Evolutionary conservation across 2,329 filamentous ascomycete species (phyloP), one percentile per base, ranked within the genome.

Genomic region (Parascedosporium putredinis): DNA sequence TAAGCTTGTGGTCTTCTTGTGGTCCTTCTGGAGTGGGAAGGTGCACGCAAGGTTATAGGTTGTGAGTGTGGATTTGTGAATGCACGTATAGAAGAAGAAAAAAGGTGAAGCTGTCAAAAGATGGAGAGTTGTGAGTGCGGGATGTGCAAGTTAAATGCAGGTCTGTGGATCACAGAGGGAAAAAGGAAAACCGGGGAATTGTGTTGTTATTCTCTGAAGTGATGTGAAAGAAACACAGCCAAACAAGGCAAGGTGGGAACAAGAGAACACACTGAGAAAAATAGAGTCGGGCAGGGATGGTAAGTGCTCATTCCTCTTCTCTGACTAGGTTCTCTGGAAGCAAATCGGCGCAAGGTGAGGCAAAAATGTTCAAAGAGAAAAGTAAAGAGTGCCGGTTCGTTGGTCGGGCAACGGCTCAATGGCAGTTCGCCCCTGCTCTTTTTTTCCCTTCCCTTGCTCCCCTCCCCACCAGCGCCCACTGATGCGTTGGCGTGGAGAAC

Each of bases 381-480:
- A 34, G 38, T 34, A 24, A 45, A 45, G 38, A n/a, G 16, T 24
- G 44, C 31, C 10, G 24, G 24, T 18, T 36, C 27, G 27, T 47
- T 34, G 45, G 45, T 27, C 14, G 27, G 33, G 45, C 45, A 47
- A 47, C 44, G 25, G 23, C n/a, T n/a, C n/a, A n/a, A n/a, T n/a
- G n/a, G n/a, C n/a, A n/a, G n/a, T n/a, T n/a, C n/a, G n/a, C n/a
- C n/a, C n/a, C n/a, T n/a, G n/a, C n/a, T n/a, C n/a, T n/a, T n/a
- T n/a, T n/a, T n/a, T n/a, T n/a, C n/a, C n/a, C n/a, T n/a, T n/a
- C n/a, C n/a, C n/a, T n/a, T n/a, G n/a, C n/a, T n/a, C n/a, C n/a
- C n/a, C n/a, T n/a, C n/a, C n/a, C n/a, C n/a, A n/a, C n/a, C n/a
- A n/a, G n/a, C n/a, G n/a, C n/a, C n/a, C n/a, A 10, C 12, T 20